Evolutionary conservation across 768 basidiomycete genomes (phyloP).

Genomic region (Boletus rufocinnamomeus): DNA sequence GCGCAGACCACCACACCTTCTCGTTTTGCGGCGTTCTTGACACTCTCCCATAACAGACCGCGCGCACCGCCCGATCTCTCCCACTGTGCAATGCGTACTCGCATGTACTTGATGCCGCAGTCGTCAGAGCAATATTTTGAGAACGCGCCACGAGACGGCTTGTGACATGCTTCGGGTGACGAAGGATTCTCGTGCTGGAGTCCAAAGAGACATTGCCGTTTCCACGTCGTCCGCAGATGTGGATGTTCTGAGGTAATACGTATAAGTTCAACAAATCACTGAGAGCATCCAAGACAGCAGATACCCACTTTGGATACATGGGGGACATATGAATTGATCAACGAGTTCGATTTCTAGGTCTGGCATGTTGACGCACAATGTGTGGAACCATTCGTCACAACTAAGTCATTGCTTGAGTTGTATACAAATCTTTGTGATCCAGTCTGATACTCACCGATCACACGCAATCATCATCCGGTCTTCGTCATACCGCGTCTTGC

Average conservation of each 20-base stretch:
- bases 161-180: conserved; percentile 72
- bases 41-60: conserved; percentile 70
- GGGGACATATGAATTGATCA: conserved; percentile 89
- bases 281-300: conserved; percentile 1
- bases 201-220: conserved; percentile 73
- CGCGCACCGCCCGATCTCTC: conserved; percentile 62
- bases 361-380: conserved; percentile 77
- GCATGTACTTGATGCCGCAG: conserved; percentile 79
- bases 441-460: conserved; percentile 62
- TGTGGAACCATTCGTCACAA: conserved; percentile 96
- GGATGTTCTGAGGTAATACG: conserved; percentile 51
- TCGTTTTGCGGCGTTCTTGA: conserved; percentile 66
- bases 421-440: not conserved
- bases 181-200: conserved; percentile 61
- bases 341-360: conserved; percentile 85
- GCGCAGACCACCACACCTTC: conserved; percentile 67
- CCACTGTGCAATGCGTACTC: conserved; percentile 61
- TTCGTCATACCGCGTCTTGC: conserved; percentile 85
- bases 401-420: conserved; percentile 38
- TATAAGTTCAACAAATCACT: not conserved
- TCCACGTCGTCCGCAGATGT: conserved; percentile 73
- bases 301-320: conserved; percentile 70
- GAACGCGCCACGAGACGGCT: conserved; percentile 75
- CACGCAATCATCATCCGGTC: conserved; percentile 92
- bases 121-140: conserved; percentile 93